phyloP scores from a whole-genome alignment of 1,139 yeast genomes.

The Pichia sp. region DNA sequence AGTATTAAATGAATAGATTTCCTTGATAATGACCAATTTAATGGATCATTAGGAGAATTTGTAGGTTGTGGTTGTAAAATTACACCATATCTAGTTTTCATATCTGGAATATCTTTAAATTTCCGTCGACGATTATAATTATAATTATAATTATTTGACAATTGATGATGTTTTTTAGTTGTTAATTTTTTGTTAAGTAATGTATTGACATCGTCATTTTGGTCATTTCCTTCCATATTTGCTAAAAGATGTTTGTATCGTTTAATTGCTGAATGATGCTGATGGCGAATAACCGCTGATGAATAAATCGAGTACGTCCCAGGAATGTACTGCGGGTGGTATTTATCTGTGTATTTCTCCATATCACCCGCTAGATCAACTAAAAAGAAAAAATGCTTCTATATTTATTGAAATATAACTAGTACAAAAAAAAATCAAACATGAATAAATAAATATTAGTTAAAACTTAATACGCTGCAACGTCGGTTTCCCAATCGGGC shows the following conservation, averaged over 20 bases:
- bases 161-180: constrained; percentile 5
- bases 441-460: too few species aligned
- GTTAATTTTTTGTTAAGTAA: not conserved
- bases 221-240: not conserved
- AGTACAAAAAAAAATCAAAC: too few species aligned
- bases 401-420: too few species aligned
- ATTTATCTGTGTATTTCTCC: constrained; percentile 40
- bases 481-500: too few species aligned
- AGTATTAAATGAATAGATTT: constrained; percentile 22
- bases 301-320: constrained; percentile 45
- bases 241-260: constrained; percentile 8
- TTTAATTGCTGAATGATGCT: constrained; percentile 13
- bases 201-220: not conserved
- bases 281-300: constrained; percentile 24
- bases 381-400: too few species aligned
- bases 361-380: too few species aligned
- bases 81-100: constrained; percentile 46
- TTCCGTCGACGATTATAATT: constrained; percentile 14
- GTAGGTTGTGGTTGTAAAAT: constrained; percentile 71
- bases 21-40: constrained; percentile 36
- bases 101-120: constrained; percentile 21
- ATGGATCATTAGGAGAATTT: constrained; percentile 68
- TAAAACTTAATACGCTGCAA: too few species aligned
- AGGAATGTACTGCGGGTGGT: constrained; percentile 51
- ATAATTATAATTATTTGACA: constrained; percentile 18